phyloP scores from a whole-genome alignment of 345 rosid genomes.

The Euphorbia pulcherrima region DNA sequence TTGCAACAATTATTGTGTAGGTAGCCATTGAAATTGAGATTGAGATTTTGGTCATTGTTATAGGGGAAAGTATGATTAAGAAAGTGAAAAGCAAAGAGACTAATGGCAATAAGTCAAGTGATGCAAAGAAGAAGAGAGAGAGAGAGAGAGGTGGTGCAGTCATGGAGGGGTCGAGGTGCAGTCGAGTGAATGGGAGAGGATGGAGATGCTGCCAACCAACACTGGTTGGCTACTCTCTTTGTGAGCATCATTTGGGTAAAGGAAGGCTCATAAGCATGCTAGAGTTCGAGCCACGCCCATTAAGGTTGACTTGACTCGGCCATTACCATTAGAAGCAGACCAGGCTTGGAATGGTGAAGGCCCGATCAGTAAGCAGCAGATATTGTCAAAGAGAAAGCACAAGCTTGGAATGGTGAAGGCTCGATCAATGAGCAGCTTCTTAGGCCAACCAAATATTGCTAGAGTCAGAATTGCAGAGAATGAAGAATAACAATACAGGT shows the following conservation, averaged over 20 bases:
- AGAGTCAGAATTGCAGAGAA: slow-evolving; percentile 10
- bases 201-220: slow-evolving; percentile 97
- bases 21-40: no score
- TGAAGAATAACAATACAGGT: not conserved
- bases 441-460: slow-evolving; percentile 44
- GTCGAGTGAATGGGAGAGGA: slow-evolving; percentile 93
- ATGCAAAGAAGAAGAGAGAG: slow-evolving; percentile 44
- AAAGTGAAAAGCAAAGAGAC: slow-evolving; percentile 30
- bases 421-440: slow-evolving; percentile 85
- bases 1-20: no score
- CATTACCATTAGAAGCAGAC: slow-evolving; percentile 4
- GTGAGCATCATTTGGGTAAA: slow-evolving; percentile 95
- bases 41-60: no score
- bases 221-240: slow-evolving; percentile 84
- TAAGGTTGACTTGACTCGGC: slow-evolving; percentile 11
- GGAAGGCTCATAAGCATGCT: slow-evolving; percentile 78
- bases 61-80: slow-evolving; percentile 10
- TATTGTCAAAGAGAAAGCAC: slow-evolving; percentile 47
- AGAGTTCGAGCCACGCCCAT: slow-evolving; percentile 28
- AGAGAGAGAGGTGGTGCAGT: slow-evolving; percentile 49
- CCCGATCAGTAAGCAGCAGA: slow-evolving; percentile 25
- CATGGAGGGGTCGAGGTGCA: slow-evolving; percentile 87
- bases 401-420: slow-evolving; percentile 92
- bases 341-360: not conserved
- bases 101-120: slow-evolving; percentile 35